Evolutionary conservation across 1,284 basidiomycete species (phyloP), one percentile per base, ranked within the genome.

Genomic region (Trametes hirsuta): DNA sequence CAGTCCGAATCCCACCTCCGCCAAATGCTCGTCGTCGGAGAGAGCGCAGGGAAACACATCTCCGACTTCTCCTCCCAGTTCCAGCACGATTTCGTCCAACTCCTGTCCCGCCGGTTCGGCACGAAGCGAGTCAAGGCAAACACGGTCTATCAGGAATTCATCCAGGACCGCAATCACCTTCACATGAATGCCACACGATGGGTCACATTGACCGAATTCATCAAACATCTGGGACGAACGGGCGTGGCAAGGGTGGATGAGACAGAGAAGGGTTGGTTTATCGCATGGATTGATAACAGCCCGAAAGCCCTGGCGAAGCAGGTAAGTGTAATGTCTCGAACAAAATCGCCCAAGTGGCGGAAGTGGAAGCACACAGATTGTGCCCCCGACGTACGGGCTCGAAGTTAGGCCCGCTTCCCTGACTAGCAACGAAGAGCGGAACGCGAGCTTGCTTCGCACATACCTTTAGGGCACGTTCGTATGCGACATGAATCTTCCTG

Each of bases 131-230:
- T 97, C 25, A 85, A 88, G 65, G 95, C 95, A 40, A 99, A 99
- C 73, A 89, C 88, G 52, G 97, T 99, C 15, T 99, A 99, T 72
- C 96, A 99, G 76, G 97, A 99, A 75, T 96, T 94, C 77, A 99
- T 99, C 68, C 86, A 93, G 61, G 97, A 98, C 77, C 96, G 97
- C 76, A 76, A 84, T 53, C 97, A 99, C 75, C 81, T 96, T 24
- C 97, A 99, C 79, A 99, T 99, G 97, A 99, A 99, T 76, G 82
- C 96, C 5, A 99, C 97, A 10, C 87, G 94, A 62, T 99, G 97
- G 96, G 93, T 97, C 24, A 97, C 97, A 10, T 83, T 99, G 61
- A 93, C 93, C 11, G 97, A 97, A 71, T 99, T 99, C 69, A 82
- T 88, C 69, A 95, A 97, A 75, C 87, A 96, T 69, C 83, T 99